phyloP scores from a whole-genome alignment of 2,329 filamentous ascomycete genomes.

The Sphaceloma murrayae region DNA sequence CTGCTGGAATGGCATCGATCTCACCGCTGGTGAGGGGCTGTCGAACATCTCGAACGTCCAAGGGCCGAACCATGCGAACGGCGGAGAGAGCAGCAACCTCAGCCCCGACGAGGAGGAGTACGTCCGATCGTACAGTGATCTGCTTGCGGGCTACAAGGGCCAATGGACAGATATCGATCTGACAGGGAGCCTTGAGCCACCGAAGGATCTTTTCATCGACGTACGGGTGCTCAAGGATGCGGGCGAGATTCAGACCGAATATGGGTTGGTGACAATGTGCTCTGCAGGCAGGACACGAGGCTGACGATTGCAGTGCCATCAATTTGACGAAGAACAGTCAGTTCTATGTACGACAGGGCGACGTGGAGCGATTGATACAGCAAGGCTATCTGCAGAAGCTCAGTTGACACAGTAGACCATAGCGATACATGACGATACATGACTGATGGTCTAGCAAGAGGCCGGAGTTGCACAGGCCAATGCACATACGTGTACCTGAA shows the following conservation, averaged over 20 bases:
- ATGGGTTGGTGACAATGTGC: conserved; percentile 58
- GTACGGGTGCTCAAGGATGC: conserved; percentile 93
- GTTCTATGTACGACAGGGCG: conserved; percentile 90
- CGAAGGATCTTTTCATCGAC: conserved; percentile 93
- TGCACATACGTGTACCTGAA: too few relatives aligned
- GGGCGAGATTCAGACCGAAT: conserved; percentile 97
- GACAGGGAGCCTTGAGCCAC: conserved; percentile 85
- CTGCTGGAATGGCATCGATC: conserved; percentile 81
- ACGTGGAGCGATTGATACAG: conserved; percentile 87
- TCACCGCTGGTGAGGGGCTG: conserved; percentile 33
- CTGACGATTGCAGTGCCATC: conserved; percentile 57
- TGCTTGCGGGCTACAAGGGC: conserved; percentile 92
- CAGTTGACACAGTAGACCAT: conserved; percentile 44
- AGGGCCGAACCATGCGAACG: conserved; percentile 37
- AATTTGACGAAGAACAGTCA: conserved; percentile 97
- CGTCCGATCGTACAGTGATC: conserved; percentile 79
- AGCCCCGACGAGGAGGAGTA: conserved; percentile 97
- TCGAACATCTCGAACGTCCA: conserved; percentile 25
- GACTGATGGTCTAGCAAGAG: too few relatives aligned
- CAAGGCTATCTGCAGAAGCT: conserved; percentile 92
- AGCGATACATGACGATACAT: not conserved
- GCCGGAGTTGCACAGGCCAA: too few relatives aligned
- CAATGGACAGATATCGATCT: conserved; percentile 98
- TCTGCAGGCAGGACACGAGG: conserved; percentile 16
- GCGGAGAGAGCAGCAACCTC: conserved; percentile 56